phyloP scores from a whole-genome alignment of 176 grass and related monocot genomes.

The Ananas comosus region DNA sequence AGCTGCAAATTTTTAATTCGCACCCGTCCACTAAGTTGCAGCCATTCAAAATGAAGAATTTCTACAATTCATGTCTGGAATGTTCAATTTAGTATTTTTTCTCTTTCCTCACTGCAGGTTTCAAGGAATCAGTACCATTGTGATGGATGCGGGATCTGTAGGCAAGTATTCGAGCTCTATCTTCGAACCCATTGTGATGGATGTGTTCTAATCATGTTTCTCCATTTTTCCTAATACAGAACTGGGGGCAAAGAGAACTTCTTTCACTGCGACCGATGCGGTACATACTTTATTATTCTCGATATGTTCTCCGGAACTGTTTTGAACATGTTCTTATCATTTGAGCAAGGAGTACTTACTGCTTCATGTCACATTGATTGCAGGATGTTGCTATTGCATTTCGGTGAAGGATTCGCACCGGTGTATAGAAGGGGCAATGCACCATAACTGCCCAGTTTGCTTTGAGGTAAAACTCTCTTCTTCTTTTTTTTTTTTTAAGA shows the following conservation, averaged over 20 bases:
- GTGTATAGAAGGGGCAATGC: conserved; percentile 79
- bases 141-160: conserved; percentile 84
- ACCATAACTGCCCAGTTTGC: conserved; percentile 84
- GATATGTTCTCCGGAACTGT: not conserved
- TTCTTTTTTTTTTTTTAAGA: not conserved
- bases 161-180: conserved; percentile 20
- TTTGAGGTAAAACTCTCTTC: conserved; percentile 44
- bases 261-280: conserved; percentile 68
- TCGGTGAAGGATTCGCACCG: conserved; percentile 57
- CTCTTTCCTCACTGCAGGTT: conserved; percentile 15
- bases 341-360: not conserved
- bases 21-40: too few species aligned
- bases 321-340: not conserved
- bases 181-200: not conserved
- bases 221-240: conserved; percentile 21
- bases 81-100: conserved; percentile 2
- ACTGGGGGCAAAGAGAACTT: conserved; percentile 57
- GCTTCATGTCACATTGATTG: not conserved
- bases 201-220: conserved; percentile 1
- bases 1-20: not conserved
- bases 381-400: conserved; percentile 72
- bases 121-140: conserved; percentile 75
- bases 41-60: too few species aligned
- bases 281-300: conserved; percentile 16
- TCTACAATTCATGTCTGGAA: too few species aligned